phyloP scores from a whole-genome alignment of 352 stramenopile species.

The Globisporangium abappressorium region DNA sequence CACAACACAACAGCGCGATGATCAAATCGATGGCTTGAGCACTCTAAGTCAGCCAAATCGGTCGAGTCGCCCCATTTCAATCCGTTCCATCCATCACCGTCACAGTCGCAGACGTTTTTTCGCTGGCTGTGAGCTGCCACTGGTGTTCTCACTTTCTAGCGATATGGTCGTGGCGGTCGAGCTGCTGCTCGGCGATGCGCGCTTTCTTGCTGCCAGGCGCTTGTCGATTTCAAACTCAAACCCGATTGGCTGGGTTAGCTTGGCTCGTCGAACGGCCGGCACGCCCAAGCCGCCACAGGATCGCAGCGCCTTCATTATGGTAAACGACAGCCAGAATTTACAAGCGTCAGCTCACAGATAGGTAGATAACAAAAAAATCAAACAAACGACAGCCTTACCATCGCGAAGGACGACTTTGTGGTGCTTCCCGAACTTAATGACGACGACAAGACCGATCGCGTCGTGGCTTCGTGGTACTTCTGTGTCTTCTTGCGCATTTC shows the following conservation, averaged over 20 bases:
- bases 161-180: neutral
- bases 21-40: neutral
- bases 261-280: constrained; percentile 58
- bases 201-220: constrained; percentile 21
- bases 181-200: constrained; percentile 1
- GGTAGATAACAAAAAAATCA: neutral
- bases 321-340: neutral
- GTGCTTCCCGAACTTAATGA: constrained; percentile 17
- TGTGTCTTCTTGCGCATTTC: constrained; percentile 56
- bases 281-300: constrained; percentile 63
- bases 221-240: constrained; percentile 76
- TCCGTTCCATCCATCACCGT: neutral
- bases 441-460: constrained; percentile 25
- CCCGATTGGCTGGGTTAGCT: constrained; percentile 61
- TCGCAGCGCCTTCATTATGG: constrained; percentile 34
- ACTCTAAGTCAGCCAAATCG: neutral
- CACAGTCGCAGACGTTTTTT: constrained; percentile 9
- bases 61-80: neutral
- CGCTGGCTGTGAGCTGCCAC: neutral
- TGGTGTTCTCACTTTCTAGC: neutral
- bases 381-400: constrained; percentile 20
- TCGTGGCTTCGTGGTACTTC: constrained; percentile 66
- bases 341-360: neutral
- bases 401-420: constrained; percentile 34
- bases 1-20: neutral